phyloP scores from a whole-genome alignment of 2,329 filamentous ascomycete genomes.

The Chaetomium globosum region DNA sequence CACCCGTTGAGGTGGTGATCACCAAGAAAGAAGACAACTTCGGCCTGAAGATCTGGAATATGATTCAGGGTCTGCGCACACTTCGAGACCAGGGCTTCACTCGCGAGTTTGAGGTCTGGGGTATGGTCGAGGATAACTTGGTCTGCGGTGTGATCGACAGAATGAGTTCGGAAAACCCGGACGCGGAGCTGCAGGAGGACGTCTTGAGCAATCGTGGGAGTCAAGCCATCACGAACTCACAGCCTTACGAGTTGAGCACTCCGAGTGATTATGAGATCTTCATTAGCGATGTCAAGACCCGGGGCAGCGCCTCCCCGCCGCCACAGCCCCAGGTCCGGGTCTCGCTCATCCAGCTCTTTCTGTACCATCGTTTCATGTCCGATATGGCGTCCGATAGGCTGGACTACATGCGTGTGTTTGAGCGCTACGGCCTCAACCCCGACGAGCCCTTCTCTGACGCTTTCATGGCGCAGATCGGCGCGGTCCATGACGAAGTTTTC shows the following conservation, averaged over 20 bases:
- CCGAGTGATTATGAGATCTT: slow-evolving; percentile 54
- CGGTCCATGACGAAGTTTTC: slow-evolving; percentile 67
- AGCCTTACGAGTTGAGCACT: slow-evolving; percentile 35
- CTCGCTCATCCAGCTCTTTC: slow-evolving; percentile 81
- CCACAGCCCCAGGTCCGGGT: slow-evolving; percentile 68
- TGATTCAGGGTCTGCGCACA: slow-evolving; percentile 80
- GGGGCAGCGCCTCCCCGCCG: slow-evolving; percentile 65
- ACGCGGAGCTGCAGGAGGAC: slow-evolving; percentile 67
- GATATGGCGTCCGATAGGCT: slow-evolving; percentile 72
- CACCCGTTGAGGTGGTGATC: slow-evolving; percentile 71
- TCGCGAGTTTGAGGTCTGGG: slow-evolving; percentile 82
- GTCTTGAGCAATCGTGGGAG: slow-evolving; percentile 47
- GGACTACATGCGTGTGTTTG: slow-evolving; percentile 68
- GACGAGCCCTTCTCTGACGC: slow-evolving; percentile 71
- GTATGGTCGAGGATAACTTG: slow-evolving; percentile 75
- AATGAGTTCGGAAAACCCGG: slow-evolving; percentile 75
- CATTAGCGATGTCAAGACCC: slow-evolving; percentile 86
- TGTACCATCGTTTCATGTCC: slow-evolving; percentile 85
- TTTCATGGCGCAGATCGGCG: slow-evolving; percentile 75
- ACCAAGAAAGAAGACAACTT: slow-evolving; percentile 78
- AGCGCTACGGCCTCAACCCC: slow-evolving; percentile 70
- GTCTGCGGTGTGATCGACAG: slow-evolving; percentile 91
- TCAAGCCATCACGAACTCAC: slow-evolving; percentile 36
- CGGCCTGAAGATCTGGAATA: slow-evolving; percentile 84
- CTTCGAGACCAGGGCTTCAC: slow-evolving; percentile 71